Conservation (phyloP, 1,139 yeast species). For the Geotrichum bryndzae region DNA sequence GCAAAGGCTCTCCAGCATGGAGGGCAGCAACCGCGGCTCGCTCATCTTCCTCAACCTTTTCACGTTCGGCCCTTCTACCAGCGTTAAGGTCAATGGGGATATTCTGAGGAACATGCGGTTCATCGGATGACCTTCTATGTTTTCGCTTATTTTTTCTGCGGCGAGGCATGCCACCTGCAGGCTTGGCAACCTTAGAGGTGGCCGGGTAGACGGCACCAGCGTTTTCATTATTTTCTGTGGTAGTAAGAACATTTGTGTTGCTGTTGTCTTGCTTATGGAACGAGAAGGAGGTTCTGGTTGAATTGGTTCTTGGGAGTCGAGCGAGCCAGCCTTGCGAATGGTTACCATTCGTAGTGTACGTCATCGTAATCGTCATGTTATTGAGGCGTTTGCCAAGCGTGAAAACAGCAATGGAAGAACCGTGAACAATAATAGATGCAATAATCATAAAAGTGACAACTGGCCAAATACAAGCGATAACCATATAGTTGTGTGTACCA, state of each 20-base stretch:
- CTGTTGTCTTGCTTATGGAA: conserved; percentile 61
- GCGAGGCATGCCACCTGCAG: conserved; percentile 73
- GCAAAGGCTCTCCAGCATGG: neutral
- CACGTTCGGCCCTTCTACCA: conserved; percentile 7
- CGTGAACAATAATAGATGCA: conserved; percentile 87
- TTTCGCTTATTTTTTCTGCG: conserved; percentile 28
- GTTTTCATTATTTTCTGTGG: neutral
- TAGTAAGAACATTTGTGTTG: conserved; percentile 1
- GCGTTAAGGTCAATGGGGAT: conserved; percentile 31
- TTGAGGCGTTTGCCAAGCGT: conserved; percentile 84
- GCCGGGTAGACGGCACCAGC: conserved; percentile 30
- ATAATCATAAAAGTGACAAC: conserved; percentile 77
- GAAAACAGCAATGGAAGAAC: conserved; percentile 92
- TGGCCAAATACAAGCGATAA: conserved; percentile 84
- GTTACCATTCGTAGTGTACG: conserved; percentile 65
- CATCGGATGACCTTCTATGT: conserved; percentile 22
- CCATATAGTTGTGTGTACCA: conserved; percentile 56
- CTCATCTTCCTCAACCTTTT: neutral
- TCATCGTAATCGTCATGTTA: conserved; percentile 88
- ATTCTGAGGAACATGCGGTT: conserved; percentile 25
- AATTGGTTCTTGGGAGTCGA: conserved; percentile 75
- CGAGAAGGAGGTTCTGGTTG: conserved; percentile 67
- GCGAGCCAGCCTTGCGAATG: conserved; percentile 74
- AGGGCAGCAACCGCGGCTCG: neutral
- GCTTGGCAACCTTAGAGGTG: conserved; percentile 47